Evolutionary conservation across 768 basidiomycete genomes (phyloP).

Genomic region (Tylopilus intermedius): DNA sequence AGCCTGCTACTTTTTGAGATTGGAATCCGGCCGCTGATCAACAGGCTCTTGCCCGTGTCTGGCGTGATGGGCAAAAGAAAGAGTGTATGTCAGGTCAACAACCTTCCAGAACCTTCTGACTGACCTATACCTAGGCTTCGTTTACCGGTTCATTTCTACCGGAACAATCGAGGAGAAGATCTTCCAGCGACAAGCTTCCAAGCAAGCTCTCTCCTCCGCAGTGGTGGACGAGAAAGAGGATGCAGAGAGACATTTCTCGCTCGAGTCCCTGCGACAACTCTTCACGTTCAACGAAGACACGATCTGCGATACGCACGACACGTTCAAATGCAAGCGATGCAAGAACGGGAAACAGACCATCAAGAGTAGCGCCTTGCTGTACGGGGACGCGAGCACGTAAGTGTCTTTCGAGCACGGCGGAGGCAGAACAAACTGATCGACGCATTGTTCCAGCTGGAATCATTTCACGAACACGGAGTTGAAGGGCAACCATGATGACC

Average conservation of each 20-base stretch:
- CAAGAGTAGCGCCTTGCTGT: slow-evolving; percentile 82
- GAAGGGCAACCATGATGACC: slow-evolving; percentile 89
- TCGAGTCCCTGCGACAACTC: slow-evolving; percentile 82
- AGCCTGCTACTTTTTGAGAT: slow-evolving; percentile 43
- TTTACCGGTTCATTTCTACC: slow-evolving; percentile 95
- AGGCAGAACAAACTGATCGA: not conserved
- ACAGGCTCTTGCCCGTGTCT: slow-evolving; percentile 95
- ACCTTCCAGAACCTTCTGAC: not conserved
- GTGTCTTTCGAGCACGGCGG: slow-evolving; percentile 31
- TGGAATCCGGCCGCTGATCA: slow-evolving; percentile 99
- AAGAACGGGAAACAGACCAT: slow-evolving; percentile 77
- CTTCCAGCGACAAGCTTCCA: slow-evolving; percentile 94
- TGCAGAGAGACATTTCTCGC: slow-evolving; percentile 89
- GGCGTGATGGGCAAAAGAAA: slow-evolving; percentile 99
- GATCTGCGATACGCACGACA: slow-evolving; percentile 91
- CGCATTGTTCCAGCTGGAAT: slow-evolving; percentile 70
- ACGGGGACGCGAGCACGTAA: slow-evolving; percentile 96
- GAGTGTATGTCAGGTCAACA: slow-evolving; percentile 65
- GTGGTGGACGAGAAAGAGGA: slow-evolving; percentile 98
- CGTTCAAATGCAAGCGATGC: slow-evolving; percentile 94
- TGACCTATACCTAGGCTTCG: slow-evolving; percentile 61
- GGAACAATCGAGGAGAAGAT: slow-evolving; percentile 99
- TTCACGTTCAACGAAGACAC: slow-evolving; percentile 89
- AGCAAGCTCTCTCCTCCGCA: slow-evolving; percentile 95
- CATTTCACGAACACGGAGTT: slow-evolving; percentile 90